phyloP scores from a whole-genome alignment of 106 monocot species.

The Allium cepa region DNA sequence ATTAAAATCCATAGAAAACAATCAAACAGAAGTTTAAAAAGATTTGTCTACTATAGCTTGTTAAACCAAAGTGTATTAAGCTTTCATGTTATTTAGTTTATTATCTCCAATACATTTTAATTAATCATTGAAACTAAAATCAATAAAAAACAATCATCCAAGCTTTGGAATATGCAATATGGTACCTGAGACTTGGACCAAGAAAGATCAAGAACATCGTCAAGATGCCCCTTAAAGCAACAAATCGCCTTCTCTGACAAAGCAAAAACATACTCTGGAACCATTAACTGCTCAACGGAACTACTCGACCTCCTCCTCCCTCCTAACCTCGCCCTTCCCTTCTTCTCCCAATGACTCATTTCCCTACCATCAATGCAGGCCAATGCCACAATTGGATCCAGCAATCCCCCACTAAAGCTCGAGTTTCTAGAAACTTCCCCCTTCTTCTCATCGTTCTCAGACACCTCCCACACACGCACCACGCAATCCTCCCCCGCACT shows the following conservation, averaged over 20 bases:
- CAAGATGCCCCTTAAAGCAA: slow-evolving; percentile 57
- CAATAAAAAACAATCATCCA: neutral
- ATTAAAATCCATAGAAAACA: neutral
- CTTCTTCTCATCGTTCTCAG: slow-evolving; percentile 28
- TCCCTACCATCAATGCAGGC: slow-evolving; percentile 30
- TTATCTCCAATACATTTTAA: neutral
- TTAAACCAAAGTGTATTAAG: neutral
- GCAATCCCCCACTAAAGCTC: slow-evolving; percentile 18
- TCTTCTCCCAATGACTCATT: slow-evolving; percentile 43
- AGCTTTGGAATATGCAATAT: neutral
- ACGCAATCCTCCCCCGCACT: slow-evolving; percentile 70
- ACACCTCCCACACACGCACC: slow-evolving; percentile 46
- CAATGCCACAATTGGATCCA: slow-evolving; percentile 23
- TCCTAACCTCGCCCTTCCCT: slow-evolving; percentile 38
- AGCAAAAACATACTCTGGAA: slow-evolving; percentile 59
- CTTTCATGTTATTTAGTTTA: neutral
- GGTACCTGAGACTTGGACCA: slow-evolving; percentile 91
- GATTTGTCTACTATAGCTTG: too few relatives aligned
- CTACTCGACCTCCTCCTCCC: slow-evolving; percentile 58
- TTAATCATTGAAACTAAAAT: neutral
- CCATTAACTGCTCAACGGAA: slow-evolving; percentile 38
- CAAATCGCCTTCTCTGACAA: slow-evolving; percentile 59
- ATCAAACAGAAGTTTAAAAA: neutral
- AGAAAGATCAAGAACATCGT: slow-evolving; percentile 84
- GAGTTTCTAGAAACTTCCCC: slow-evolving; percentile 27